Evolutionary conservation across 2,329 filamentous ascomycete species (phyloP).

Genomic region (Botrytis porri): DNA sequence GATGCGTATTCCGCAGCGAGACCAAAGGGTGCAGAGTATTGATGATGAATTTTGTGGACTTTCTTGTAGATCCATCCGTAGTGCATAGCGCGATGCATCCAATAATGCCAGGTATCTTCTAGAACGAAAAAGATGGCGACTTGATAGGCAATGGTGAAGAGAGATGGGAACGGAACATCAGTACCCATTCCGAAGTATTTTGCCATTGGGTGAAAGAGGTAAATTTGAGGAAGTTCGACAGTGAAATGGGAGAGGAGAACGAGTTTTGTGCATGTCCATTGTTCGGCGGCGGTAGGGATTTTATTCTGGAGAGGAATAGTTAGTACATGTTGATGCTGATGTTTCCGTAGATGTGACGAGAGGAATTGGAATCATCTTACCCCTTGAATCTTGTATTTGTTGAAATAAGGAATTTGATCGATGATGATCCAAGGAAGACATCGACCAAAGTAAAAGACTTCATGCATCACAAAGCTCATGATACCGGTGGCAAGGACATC

Average conservation of each 20-base stretch:
- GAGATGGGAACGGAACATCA: constrained; percentile 81
- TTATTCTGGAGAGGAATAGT: constrained; percentile 47
- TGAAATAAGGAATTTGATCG: constrained; percentile 81
- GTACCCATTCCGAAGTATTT: constrained; percentile 88
- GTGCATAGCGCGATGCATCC: constrained; percentile 88
- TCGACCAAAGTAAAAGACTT: constrained; percentile 90
- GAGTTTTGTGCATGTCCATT: constrained; percentile 89
- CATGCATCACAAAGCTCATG: constrained; percentile 96
- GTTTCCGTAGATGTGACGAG: neutral
- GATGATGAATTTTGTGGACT: constrained; percentile 99
- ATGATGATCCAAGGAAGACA: constrained; percentile 87
- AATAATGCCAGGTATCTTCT: constrained; percentile 99
- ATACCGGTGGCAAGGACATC: constrained; percentile 95
- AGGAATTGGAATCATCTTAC: constrained; percentile 5
- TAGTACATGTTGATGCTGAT: neutral
- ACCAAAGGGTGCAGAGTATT: constrained; percentile 96
- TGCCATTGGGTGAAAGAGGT: constrained; percentile 97
- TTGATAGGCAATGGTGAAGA: constrained; percentile 85
- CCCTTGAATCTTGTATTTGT: constrained; percentile 90
- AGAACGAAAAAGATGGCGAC: constrained; percentile 92
- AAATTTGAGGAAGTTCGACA: constrained; percentile 96
- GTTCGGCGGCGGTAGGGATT: constrained; percentile 87
- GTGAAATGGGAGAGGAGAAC: constrained; percentile 96
- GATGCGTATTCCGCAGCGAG: constrained; percentile 96
- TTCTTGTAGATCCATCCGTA: constrained; percentile 93